Percentiles rank a stretch among this genome's conserved stretches.
phyloP scores from a whole-genome alignment of 345 rosid genomes.

The Litchi chinensis region DNA sequence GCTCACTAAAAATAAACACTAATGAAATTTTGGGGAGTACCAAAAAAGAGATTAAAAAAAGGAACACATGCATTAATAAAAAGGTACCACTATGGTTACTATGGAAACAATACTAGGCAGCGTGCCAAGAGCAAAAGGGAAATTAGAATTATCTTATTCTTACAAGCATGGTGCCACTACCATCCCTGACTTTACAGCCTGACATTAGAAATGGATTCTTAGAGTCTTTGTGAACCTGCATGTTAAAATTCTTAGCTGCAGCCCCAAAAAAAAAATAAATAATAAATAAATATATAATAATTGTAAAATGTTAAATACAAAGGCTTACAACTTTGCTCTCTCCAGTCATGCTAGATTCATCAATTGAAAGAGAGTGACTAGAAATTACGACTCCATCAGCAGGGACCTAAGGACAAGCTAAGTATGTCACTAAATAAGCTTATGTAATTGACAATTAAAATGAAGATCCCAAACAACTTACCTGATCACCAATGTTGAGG shows the following conservation, averaged over 20 bases:
- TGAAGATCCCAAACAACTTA: constrained; percentile 25
- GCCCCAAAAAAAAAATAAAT: not conserved
- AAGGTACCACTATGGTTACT: not conserved
- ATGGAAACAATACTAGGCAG: not conserved
- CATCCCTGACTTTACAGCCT: constrained; percentile 99
- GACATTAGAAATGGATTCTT: constrained; percentile 91
- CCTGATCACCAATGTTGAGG: constrained; percentile 98
- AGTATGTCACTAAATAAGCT: constrained; percentile 9
- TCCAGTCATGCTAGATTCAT: constrained; percentile 99
- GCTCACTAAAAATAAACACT: not conserved
- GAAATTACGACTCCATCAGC: constrained; percentile 87
- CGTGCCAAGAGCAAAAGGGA: not conserved
- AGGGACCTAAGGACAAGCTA: constrained; percentile 60
- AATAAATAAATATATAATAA: constrained; percentile 5
- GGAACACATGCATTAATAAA: not conserved
- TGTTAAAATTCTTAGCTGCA: constrained; percentile 10
- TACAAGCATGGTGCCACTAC: constrained; percentile 94
- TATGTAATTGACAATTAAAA: not conserved
- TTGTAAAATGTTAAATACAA: constrained; percentile 2
- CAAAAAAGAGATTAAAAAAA: not conserved
- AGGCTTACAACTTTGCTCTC: constrained; percentile 86
- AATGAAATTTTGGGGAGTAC: not conserved
- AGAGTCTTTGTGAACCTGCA: constrained; percentile 82
- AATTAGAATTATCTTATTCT: constrained; percentile 15
- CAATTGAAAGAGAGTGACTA: constrained; percentile 87